Evolutionary conservation across 768 basidiomycete genomes (phyloP).

Genomic region (Boletus eberwhitei): DNA sequence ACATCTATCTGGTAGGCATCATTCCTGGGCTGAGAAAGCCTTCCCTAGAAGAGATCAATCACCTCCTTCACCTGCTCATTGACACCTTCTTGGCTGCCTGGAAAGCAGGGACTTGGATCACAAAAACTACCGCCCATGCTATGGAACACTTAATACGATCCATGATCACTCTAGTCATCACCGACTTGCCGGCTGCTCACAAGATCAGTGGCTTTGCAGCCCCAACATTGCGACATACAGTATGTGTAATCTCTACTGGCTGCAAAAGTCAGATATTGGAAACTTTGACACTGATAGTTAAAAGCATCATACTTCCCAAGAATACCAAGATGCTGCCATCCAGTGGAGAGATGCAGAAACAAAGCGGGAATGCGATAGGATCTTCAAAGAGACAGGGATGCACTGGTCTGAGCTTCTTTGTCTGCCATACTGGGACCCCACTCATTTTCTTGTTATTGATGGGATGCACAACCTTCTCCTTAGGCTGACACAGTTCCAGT

Average conservation of each 20-base stretch:
- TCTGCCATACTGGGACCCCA: constrained; percentile 37
- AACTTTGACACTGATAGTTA: constrained; percentile 29
- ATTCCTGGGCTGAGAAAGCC: constrained; percentile 38
- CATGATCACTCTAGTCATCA: too few relatives aligned
- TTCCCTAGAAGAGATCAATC: constrained; percentile 21
- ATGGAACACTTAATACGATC: too few relatives aligned
- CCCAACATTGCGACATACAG: too few relatives aligned
- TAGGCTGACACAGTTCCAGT: constrained; percentile 4
- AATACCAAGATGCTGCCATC: constrained; percentile 17
- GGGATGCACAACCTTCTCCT: constrained; percentile 39
- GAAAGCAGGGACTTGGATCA: constrained; percentile 26
- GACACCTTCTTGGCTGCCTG: constrained; percentile 34
- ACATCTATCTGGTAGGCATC: constrained; percentile 37
- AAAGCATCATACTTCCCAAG: constrained; percentile 8
- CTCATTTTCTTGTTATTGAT: constrained; percentile 30
- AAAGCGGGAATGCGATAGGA: constrained; percentile 3
- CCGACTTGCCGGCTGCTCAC: too few relatives aligned
- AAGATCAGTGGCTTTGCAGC: too few relatives aligned
- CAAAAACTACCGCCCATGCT: too few relatives aligned
- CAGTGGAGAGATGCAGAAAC: constrained; percentile 15
- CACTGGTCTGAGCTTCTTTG: constrained; percentile 29
- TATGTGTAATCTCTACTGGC: too few relatives aligned
- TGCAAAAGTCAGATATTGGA: too few relatives aligned
- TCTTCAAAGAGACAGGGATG: constrained; percentile 21
- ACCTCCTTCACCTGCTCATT: constrained; percentile 32